Evolutionary conservation across 2,329 filamentous ascomycete species (phyloP), one percentile per base, ranked within the genome.

Genomic region (Cytospora mali): DNA sequence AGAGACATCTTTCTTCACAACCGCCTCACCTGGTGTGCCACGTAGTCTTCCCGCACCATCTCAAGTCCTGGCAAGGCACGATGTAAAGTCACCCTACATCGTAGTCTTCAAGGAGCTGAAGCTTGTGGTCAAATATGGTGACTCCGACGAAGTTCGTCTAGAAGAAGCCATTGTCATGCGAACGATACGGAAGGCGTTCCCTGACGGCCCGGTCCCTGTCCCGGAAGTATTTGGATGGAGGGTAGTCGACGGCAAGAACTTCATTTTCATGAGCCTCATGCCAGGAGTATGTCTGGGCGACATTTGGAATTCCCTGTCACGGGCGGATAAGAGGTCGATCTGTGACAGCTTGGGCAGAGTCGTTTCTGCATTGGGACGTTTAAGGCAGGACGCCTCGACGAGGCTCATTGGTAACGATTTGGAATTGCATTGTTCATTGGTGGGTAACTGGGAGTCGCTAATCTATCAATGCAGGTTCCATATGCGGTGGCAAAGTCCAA

Each of bases 121-220:
- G 2, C 35, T 56, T 7, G 25, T 23, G 35, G 25, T 56, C 35
- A 56, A 56, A 18, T n/a, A 29, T 21, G 25, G 54, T 6, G 28
- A 14, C 35, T n/a, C 21, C 35, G 18, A 11, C n/a, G 25, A 56
- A 46, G 35, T 25, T 18, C 54, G 18, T 10, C 25, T 48, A 25
- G 33, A 55, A 11, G 31, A 39, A 23, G 52, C 52, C 35, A n/a
- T 55, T 14, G 39, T 31, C 33, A 55, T 55, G 33, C 52, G 27
- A 35, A 31, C 33, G n/a, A 18, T 55, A 23, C 29, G 52, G 21
- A 39, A 55, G 23, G 21, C 52, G 13, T 39, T 55, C 52, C 33
- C 31, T 28, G 21, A 14, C 21, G 21, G 52, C 14, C 31, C 39
- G 31, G 31, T 55, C n/a, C 31, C 35, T 21, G 52, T 27, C 6